Evolutionary conservation across 257 asterid species (phyloP).

Genomic region (Przewalskia tangutica): DNA sequence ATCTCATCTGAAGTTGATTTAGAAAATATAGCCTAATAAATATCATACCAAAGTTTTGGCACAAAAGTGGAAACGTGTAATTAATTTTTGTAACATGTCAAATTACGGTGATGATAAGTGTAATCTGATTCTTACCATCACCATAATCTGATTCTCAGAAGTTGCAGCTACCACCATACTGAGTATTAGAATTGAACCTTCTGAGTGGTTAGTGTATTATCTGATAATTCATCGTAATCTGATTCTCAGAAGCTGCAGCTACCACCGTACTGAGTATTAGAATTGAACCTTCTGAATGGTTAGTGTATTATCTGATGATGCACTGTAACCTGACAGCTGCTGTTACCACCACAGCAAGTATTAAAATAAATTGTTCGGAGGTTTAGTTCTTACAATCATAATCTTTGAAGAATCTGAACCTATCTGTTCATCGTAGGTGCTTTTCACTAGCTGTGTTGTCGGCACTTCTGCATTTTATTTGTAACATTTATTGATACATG

Average conservation of each 20-base stretch:
- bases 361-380: not conserved
- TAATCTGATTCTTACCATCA: not conserved
- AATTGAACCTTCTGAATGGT: not conserved
- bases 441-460: not conserved
- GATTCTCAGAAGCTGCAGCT: not conserved
- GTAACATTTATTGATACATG: not conserved
- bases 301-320: not conserved
- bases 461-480: not conserved
- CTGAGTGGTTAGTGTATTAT: not conserved
- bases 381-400: not conserved
- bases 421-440: not conserved
- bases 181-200: not conserved
- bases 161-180: not conserved
- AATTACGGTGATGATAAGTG: not conserved
- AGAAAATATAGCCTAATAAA: not conserved
- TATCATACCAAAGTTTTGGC: not conserved
- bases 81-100: not conserved
- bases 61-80: not conserved
- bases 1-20: not conserved
- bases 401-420: not conserved
- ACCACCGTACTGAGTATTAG: not conserved
- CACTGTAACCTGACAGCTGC: not conserved
- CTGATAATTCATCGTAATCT: not conserved
- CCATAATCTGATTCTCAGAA: not conserved
- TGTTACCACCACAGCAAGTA: not conserved